Evolutionary conservation across 2,329 filamentous ascomycete species (phyloP), one percentile per base, ranked within the genome.

Genomic region (Coleophoma eucalyptorum): DNA sequence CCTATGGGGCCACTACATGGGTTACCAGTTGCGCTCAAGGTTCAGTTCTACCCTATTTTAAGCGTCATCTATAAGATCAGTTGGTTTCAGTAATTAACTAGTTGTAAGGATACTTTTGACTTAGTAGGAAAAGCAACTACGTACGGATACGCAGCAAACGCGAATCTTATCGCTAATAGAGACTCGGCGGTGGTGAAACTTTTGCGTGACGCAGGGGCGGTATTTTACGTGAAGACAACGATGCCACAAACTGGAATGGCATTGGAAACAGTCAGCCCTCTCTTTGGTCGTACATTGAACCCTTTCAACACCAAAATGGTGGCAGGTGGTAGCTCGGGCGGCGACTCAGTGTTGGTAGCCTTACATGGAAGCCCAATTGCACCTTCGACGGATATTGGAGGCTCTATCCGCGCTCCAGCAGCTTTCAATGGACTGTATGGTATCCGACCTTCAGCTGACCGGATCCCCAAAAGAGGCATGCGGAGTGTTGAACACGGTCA

Each of bases 181-280:
- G 73, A 83, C 58, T 74, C 75, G 3, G 69, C 71, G 1, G 54
- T 83, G 0, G 76, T 80, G 1, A 64, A 69, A 11, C 71, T 80
- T 46, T 57, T 83, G 11, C 70, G 69, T 31, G 55, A 61, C 0
- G 43, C 43, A 2, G 43, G 43, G 18, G 79, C 76, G 0, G 58
- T 83, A 1, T 58, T 81, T 1, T 59, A 80, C 13, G 75, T 72
- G n/a, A 81, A 81, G 59, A 78, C 77, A 0, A 81, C 71, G 46
- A 55, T 74, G 13, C 70, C 72, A 2, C 72, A 74, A 50, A 78
- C 73, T 49, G 64, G 31, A 76, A 73, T 77, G 75, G 74, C 41
- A 4, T 73, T 73, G 49, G 76, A 79, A 58, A 79, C 76, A 0
- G 74, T 78, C 2, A 79, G 77, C 57, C 73, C 73, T 7, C 66